These are phyloP conservation scores for Pseudozyma tsukubaensis DNA, from an alignment of 1,284 basidiomycete genomes.

Conservation along the genomic window DNA sequence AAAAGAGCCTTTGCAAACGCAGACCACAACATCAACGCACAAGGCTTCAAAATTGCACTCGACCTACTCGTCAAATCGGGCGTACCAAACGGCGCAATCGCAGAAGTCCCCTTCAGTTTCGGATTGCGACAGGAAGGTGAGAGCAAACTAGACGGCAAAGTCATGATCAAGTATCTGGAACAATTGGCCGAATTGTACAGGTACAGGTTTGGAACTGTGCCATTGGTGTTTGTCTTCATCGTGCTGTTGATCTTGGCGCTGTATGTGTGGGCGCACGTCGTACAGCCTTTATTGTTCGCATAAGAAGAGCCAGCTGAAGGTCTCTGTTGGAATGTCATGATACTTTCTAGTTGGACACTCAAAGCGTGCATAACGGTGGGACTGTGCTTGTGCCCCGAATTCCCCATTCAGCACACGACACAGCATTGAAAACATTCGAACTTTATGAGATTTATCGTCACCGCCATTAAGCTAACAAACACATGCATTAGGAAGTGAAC, in stretches of 20 bases:
- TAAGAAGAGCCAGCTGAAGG: too few relatives aligned
- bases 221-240: slow-evolving; percentile 22
- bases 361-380: too few relatives aligned
- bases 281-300: slow-evolving; percentile 17
- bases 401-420: not conserved
- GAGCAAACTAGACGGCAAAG: slow-evolving; percentile 46
- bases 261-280: slow-evolving; percentile 30
- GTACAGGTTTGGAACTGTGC: slow-evolving; percentile 36
- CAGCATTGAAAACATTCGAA: not conserved
- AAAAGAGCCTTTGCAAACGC: slow-evolving; percentile 60
- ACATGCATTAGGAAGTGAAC: slow-evolving; percentile 36
- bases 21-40: slow-evolving; percentile 42
- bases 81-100: slow-evolving; percentile 29
- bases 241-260: slow-evolving; percentile 22
- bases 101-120: slow-evolving; percentile 49
- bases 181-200: slow-evolving; percentile 45
- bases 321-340: too few relatives aligned
- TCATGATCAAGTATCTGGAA: slow-evolving; percentile 52
- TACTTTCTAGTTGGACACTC: too few relatives aligned
- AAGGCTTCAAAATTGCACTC: slow-evolving; percentile 54
- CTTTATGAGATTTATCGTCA: not conserved
- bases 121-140: slow-evolving; percentile 45
- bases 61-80: slow-evolving; percentile 47
- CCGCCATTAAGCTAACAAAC: not conserved
- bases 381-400: slow-evolving; percentile 1